Percentiles rank a stretch among this genome's conserved stretches.
Evolutionary conservation across 2,329 filamentous ascomycete species (phyloP).

Genomic region (Penicillium sp.): DNA sequence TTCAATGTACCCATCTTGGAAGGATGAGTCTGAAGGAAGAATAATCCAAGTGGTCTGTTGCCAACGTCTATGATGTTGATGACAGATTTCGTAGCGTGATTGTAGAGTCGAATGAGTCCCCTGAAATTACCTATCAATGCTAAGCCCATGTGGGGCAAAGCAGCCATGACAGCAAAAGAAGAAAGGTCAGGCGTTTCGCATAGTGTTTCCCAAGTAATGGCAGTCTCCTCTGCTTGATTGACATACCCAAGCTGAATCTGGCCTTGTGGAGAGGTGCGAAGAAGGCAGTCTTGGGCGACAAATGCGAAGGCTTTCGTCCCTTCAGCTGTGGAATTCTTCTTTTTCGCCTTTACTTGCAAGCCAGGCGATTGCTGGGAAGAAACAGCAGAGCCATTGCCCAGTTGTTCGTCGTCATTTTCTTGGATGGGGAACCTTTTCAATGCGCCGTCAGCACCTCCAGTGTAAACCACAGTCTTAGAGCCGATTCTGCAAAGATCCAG

Average conservation of each 20-base stretch:
- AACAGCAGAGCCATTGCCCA: neutral
- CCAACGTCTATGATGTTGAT: constrained; percentile 24
- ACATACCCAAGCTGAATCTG: constrained; percentile 33
- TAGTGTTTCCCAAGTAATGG: constrained; percentile 29
- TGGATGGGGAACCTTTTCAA: constrained; percentile 41
- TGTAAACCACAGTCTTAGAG: constrained; percentile 53
- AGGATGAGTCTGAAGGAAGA: constrained; percentile 19
- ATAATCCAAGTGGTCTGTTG: constrained; percentile 29
- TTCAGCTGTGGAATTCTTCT: constrained; percentile 9
- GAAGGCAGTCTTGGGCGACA: constrained; percentile 32
- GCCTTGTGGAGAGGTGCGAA: constrained; percentile 31
- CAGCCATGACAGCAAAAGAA: constrained; percentile 30
- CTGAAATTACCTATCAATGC: constrained; percentile 36
- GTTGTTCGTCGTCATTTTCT: constrained; percentile 3
- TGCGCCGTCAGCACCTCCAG: constrained; percentile 81
- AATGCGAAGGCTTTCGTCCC: constrained; percentile 34
- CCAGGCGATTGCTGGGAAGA: neutral
- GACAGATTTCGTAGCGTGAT: constrained; percentile 31
- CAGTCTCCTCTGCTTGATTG: constrained; percentile 6
- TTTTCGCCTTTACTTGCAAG: neutral
- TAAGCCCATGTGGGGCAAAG: constrained; percentile 29
- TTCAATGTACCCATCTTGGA: constrained; percentile 5
- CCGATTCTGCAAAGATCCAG: constrained; percentile 45
- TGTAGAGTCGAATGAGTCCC: constrained; percentile 36
- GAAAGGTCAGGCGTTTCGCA: constrained; percentile 30